These are phyloP conservation scores for Penicillium canariense DNA, from an alignment of 495 filamentous ascomycete species.

Conservation along the genomic window DNA sequence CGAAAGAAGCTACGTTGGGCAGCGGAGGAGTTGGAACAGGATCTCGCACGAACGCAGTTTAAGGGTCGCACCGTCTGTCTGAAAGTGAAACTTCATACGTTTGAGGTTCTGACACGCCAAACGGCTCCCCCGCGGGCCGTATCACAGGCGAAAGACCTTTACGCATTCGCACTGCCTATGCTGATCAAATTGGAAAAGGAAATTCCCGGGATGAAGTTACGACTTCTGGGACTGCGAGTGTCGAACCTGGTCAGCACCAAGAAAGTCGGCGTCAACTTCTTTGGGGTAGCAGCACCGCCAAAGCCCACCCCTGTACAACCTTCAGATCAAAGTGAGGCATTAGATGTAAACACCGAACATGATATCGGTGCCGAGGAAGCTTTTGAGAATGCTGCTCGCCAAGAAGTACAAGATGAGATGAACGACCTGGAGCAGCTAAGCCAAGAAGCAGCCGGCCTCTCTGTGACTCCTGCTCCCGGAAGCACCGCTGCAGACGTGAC, in stretches of 20 bases:
- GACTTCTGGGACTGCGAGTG: conserved; percentile 85
- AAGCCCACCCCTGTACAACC: conserved; percentile 12
- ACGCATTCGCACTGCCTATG: conserved; percentile 78
- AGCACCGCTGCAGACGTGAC: neutral
- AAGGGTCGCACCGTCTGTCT: conserved; percentile 87
- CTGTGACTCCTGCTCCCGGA: neutral
- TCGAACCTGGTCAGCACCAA: conserved; percentile 85
- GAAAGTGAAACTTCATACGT: conserved; percentile 93
- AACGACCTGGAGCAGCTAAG: conserved; percentile 61
- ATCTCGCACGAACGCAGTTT: conserved; percentile 73
- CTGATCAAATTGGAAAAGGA: conserved; percentile 83
- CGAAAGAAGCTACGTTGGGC: conserved; percentile 73
- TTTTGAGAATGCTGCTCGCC: conserved; percentile 62
- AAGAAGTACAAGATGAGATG: conserved; percentile 65
- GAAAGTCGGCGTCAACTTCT: conserved; percentile 75
- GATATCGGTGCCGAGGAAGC: conserved; percentile 68
- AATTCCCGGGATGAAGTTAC: conserved; percentile 73
- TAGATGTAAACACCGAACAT: conserved; percentile 44
- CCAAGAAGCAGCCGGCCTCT: conserved; percentile 48
- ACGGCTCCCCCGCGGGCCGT: conserved; percentile 70
- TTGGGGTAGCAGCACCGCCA: conserved; percentile 51
- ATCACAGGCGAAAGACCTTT: conserved; percentile 74
- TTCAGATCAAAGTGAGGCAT: neutral
- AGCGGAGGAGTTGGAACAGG: conserved; percentile 86
- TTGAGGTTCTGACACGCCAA: conserved; percentile 86